Evolutionary conservation across 257 asterid species (phyloP), one percentile per base, ranked within the genome.

Genomic region (Scutellaria baicalensis): DNA sequence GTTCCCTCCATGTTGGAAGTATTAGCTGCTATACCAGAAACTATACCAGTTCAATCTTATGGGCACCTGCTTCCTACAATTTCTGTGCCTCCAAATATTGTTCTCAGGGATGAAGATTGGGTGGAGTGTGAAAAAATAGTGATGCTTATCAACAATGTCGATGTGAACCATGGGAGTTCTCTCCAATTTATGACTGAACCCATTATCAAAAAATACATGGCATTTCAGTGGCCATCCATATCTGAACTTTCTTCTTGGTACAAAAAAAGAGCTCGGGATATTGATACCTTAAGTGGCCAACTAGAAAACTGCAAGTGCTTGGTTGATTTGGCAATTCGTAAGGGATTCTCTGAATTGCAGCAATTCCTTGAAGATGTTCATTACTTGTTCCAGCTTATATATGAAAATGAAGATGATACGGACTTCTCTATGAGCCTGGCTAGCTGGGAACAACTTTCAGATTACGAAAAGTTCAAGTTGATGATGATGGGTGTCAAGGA

Each of bases 11-110:
- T 86, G 83, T 82, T 94, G 89, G 95, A 94, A 65, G 89, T 89
- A 80, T 82, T 91, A 76, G 92, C 96, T 79, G 95, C 99, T 80
- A 86, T 94, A 55, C 99, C 99, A 43, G 99, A 94, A 84, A 94
- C 99, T 13, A 75, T 94, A 82, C 90, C 95, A 44, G 96, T 94
- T 75, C 92, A 89, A 75, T 82, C 93, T 56, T 94, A 91, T 79
- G 89, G 83, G 17, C 96, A 94, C 54, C 84, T 94, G 79, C 99
- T 94, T 91, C 99, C 97, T 44, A 90, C 95, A 68, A 75, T 72
- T 68, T 86, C 97, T 66, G 83, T 88, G 78, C 95, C 93, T 56
- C 69, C 90, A 60, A 84, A 66, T 79, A 75, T 83, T 76, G 70
- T 79, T 75, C 77, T 86, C 79, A 83, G 97, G 79, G 88, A 87